Base-by-base conservation (phyloP, 495 filamentous ascomycete species). In the Pseudoneurospora amorphoporcata region DNA sequence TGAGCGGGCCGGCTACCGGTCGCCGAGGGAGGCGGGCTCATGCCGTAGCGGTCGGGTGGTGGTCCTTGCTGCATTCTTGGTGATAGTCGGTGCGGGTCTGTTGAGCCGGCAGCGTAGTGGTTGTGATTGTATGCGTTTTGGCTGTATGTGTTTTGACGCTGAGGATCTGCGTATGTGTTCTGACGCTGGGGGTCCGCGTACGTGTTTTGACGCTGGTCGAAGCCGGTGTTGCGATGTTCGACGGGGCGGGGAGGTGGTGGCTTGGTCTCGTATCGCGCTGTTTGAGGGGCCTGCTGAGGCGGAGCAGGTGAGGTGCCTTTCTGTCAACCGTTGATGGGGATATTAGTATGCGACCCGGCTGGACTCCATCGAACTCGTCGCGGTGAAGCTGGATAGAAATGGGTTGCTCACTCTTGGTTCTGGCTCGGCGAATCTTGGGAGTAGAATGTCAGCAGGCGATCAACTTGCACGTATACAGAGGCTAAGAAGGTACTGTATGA, bases 371-470 rank as follows among this genome's bases (percentile, higher is more conserved):
- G 68, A 72, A 37, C 76, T 65, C 53, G 53, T 65, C 53, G 53
- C 53, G 53, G 7, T 65, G 14, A 35, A 35, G 53, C 38, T 43
- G 14, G 39, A 10, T 14, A 69, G 38, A 32, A 35, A 68, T 70
- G 38, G 45, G 68, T 73, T 40, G 68, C 83, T 76, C 86, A 96
- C 94, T 86, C 92, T 65, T 9, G 53, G 91, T 77, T 99, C 95
- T 53, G 95, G 95, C 79, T 99, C 95, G 75, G 94, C 94, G 79
- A 97, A 95, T 75, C 94, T 97, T 80, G 75, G 39, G 43, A 73
- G 32, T 7, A 40, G 69, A 53, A 16, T 69, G 74, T 78, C 73
- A 76, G 74, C 79, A 72, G 69, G 71, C 68, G 76, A 65, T 35
- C 53, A 65, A 35, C 29, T 65, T 65, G 37, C 53, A 65, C 14